Percentiles rank a stretch among this genome's conserved stretches.
These are phyloP conservation scores for Cryphonectria radicalis DNA, from an alignment of 2,329 filamentous ascomycete species.

Conservation along the genomic window DNA sequence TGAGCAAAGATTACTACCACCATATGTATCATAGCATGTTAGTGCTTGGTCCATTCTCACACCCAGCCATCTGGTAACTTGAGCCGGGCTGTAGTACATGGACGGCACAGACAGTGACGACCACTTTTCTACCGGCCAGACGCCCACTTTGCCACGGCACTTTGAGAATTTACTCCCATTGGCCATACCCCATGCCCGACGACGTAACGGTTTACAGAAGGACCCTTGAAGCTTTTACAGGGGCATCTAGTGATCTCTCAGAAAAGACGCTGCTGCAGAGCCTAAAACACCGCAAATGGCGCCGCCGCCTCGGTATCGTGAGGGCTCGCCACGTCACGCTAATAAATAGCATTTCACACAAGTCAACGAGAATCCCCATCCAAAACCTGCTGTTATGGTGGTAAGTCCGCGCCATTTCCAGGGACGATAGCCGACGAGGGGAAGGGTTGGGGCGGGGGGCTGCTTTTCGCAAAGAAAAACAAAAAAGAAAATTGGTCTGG, in stretches of 20 bases:
- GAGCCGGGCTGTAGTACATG: background rate
- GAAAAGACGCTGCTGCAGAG: slow-evolving; percentile 4
- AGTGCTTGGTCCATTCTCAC: background rate
- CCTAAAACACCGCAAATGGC: slow-evolving; percentile 9
- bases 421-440: background rate
- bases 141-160: slow-evolving; percentile 2
- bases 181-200: background rate
- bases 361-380: background rate
- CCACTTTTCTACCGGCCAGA: background rate
- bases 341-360: background rate
- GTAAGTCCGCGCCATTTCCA: background rate
- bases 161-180: background rate
- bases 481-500: background rate
- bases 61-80: background rate
- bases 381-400: background rate
- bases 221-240: slow-evolving; percentile 1
- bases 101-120: background rate
- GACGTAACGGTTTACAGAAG: background rate
- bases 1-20: background rate
- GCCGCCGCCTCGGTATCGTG: slow-evolving; percentile 12
- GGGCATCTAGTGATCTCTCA: background rate
- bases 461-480: background rate
- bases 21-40: background rate
- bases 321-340: slow-evolving; percentile 4
- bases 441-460: too few species aligned